phyloP scores from a whole-genome alignment of 164 flowering plant genomes.

The Sextonia rubra region DNA sequence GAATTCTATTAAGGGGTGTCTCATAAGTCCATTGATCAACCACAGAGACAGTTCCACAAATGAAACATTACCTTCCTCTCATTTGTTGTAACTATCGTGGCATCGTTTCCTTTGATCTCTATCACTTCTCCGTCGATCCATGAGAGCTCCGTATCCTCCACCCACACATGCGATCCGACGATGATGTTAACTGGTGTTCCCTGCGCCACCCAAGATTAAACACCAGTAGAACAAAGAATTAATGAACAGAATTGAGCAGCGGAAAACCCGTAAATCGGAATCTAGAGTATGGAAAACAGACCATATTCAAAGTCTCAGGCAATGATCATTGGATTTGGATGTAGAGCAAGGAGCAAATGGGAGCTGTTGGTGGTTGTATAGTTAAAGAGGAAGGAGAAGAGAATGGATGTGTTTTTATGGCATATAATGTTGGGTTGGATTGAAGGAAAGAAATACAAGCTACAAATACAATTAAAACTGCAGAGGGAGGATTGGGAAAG shows the following conservation, averaged over 20 bases:
- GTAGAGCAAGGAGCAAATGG: background rate
- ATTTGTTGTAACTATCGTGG: slow-evolving; percentile 42
- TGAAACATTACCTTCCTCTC: slow-evolving; percentile 52
- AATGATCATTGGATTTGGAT: slow-evolving; percentile 29
- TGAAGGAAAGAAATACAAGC: slow-evolving; percentile 17
- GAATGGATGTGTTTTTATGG: background rate
- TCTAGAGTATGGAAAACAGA: slow-evolving; percentile 15
- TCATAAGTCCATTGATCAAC: background rate
- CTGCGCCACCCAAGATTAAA: slow-evolving; percentile 34
- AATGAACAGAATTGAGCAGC: background rate
- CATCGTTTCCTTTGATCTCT: slow-evolving; percentile 49
- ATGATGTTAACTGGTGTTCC: slow-evolving; percentile 72
- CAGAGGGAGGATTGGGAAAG: slow-evolving; percentile 8
- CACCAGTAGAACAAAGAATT: background rate
- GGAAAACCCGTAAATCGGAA: background rate
- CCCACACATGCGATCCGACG: slow-evolving; percentile 83
- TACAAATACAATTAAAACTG: too few species aligned
- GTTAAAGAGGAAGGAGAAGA: slow-evolving; percentile 10
- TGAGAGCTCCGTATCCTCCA: slow-evolving; percentile 63
- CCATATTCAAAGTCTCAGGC: slow-evolving; percentile 33
- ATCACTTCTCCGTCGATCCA: slow-evolving; percentile 78
- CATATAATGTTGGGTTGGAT: slow-evolving; percentile 22
- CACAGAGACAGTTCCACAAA: background rate
- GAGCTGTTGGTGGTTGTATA: background rate
- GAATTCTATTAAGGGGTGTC: background rate